Percentiles rank a stretch among this genome's conserved stretches.
These are phyloP conservation scores for Tetramitus jugosus DNA, from an alignment of 208 protist genomes.

Conservation along the genomic window DNA sequence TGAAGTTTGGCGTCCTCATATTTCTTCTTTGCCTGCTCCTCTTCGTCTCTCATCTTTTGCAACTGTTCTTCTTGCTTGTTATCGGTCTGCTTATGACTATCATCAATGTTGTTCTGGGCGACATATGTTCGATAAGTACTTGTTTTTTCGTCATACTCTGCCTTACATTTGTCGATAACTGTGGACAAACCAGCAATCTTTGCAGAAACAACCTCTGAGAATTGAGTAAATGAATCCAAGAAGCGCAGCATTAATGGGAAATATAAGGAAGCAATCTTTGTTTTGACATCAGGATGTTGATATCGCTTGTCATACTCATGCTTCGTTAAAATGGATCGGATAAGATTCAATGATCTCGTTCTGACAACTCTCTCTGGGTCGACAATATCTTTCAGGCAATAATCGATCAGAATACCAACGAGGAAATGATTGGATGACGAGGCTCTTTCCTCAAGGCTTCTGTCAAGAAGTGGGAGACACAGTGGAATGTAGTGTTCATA, in stretches of 20 bases:
- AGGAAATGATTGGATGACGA: not conserved
- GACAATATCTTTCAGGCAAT: not conserved
- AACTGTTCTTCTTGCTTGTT: not conserved
- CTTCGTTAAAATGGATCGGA: not conserved
- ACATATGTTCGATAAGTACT: not conserved
- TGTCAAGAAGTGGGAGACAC: conserved; percentile 35
- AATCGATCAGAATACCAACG: not conserved
- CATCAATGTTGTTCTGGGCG: not conserved
- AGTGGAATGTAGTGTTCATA: conserved; percentile 49
- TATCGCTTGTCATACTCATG: conserved; percentile 15
- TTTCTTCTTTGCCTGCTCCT: not conserved
- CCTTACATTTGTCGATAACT: not conserved
- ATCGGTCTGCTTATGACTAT: not conserved
- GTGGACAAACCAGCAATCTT: not conserved
- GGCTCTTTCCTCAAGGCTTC: not conserved
- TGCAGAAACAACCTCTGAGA: not conserved
- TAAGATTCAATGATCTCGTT: not conserved
- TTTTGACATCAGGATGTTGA: not conserved
- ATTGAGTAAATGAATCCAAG: not conserved
- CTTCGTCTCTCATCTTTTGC: not conserved
- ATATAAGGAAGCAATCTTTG: not conserved
- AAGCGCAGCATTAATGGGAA: not conserved
- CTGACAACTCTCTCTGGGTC: conserved; percentile 2
- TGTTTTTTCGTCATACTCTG: not conserved
- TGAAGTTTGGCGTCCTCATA: not conserved